phyloP scores from a whole-genome alignment of 1,284 basidiomycete species.

The Paramarasmius palmivorus region DNA sequence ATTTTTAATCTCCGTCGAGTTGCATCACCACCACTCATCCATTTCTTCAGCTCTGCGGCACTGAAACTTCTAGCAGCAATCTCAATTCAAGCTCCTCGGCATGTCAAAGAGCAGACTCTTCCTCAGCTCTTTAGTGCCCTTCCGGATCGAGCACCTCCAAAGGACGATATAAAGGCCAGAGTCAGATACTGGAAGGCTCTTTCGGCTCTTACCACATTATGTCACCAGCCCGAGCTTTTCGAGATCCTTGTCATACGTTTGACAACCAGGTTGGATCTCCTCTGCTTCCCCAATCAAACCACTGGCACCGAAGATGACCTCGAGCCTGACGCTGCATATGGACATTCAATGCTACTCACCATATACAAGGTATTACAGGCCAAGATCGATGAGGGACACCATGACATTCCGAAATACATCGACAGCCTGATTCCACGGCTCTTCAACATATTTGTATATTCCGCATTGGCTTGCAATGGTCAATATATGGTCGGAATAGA shows the following conservation, averaged over 20 bases:
- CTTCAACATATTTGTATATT: conserved; percentile 69
- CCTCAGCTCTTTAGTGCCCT: conserved; percentile 79
- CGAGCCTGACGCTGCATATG: conserved; percentile 75
- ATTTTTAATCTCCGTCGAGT: conserved; percentile 18
- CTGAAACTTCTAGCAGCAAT: conserved; percentile 73
- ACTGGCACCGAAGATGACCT: conserved; percentile 27
- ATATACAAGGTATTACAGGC: conserved; percentile 60
- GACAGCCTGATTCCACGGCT: conserved; percentile 73
- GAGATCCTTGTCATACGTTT: conserved; percentile 83
- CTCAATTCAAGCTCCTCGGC: conserved; percentile 59
- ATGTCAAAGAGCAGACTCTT: conserved; percentile 76
- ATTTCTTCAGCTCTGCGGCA: conserved; percentile 47
- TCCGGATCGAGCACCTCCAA: conserved; percentile 63
- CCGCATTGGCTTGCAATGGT: conserved; percentile 42
- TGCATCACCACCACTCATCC: conserved; percentile 5
- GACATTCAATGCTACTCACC: conserved; percentile 78
- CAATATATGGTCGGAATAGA: conserved; percentile 53
- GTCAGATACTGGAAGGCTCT: conserved; percentile 72
- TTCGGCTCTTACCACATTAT: conserved; percentile 73
- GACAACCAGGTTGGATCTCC: conserved; percentile 75
- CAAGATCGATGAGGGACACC: conserved; percentile 65
- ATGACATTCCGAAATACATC: conserved; percentile 78
- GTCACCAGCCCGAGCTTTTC: conserved; percentile 77
- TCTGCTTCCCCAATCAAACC: conserved; percentile 46
- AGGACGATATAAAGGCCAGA: conserved; percentile 57